phyloP scores from a whole-genome alignment of 2,329 filamentous ascomycete genomes.

The Penicillium sp. region DNA sequence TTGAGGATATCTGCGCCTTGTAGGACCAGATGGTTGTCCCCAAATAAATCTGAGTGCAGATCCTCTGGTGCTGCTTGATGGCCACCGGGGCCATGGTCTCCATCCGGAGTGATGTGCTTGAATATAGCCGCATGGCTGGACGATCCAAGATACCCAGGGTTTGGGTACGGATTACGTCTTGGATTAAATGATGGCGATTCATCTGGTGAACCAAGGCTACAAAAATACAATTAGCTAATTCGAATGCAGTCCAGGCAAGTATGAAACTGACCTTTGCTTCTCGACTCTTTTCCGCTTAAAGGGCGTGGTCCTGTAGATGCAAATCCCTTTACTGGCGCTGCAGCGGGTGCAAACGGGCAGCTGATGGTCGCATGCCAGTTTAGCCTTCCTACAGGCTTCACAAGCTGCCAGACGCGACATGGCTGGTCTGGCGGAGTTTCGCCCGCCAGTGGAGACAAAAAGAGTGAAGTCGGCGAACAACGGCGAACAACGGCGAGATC shows the following conservation, averaged over 20 bases:
- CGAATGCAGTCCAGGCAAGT: neutral
- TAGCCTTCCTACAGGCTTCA: constrained; percentile 27
- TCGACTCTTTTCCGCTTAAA: constrained; percentile 27
- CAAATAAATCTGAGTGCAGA: constrained; percentile 15
- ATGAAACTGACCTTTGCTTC: constrained; percentile 21
- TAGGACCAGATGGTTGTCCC: constrained; percentile 25
- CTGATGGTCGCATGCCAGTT: constrained; percentile 27
- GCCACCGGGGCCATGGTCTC: constrained; percentile 9
- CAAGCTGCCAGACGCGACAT: constrained; percentile 28
- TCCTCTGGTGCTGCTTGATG: constrained; percentile 10
- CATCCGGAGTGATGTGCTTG: constrained; percentile 28
- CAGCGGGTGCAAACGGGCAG: constrained; percentile 25
- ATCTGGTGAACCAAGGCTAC: constrained; percentile 19
- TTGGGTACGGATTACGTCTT: constrained; percentile 28
- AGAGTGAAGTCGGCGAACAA: constrained; percentile 17
- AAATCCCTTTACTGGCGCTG: constrained; percentile 18
- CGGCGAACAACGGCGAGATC: constrained; percentile 21
- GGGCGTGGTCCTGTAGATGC: constrained; percentile 29
- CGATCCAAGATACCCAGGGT: constrained; percentile 31
- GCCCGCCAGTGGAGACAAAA: constrained; percentile 10
- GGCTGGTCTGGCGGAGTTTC: constrained; percentile 8
- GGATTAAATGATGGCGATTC: constrained; percentile 23
- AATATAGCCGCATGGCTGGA: constrained; percentile 34
- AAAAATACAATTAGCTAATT: neutral
- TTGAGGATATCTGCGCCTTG: constrained; percentile 28